A percentile compares a stretch with the other conserved stretches of the same genome.
Conservation (phyloP, 2,329 filamentous ascomycete species). For the Aspergillus quadrilineatus region DNA sequence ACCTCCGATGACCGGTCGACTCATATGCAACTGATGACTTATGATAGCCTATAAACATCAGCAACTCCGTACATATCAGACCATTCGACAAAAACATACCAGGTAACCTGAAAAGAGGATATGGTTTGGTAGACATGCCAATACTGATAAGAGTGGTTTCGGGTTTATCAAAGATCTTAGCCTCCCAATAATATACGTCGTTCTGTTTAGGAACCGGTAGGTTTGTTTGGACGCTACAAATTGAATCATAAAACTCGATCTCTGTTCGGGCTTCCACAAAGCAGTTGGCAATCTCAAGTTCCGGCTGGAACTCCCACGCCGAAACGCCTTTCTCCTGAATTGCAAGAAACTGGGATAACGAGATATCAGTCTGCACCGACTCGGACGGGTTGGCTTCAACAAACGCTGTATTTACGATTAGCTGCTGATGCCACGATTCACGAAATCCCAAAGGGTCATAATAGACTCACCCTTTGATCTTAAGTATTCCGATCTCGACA, state of each 20-base stretch:
- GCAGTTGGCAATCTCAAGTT: slow-evolving; percentile 96
- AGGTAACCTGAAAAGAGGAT: slow-evolving; percentile 88
- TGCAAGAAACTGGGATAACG: slow-evolving; percentile 91
- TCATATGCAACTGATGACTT: slow-evolving; percentile 90
- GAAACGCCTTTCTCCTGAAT: slow-evolving; percentile 99
- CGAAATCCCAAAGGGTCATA: background rate
- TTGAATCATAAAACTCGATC: slow-evolving; percentile 98
- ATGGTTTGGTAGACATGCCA: slow-evolving; percentile 94
- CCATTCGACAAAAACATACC: slow-evolving; percentile 57
- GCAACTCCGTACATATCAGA: background rate
- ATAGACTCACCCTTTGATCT: slow-evolving; percentile 77
- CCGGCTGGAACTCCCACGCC: slow-evolving; percentile 99
- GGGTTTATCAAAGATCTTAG: slow-evolving; percentile 97
- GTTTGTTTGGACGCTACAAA: slow-evolving; percentile 96
- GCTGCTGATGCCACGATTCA: background rate
- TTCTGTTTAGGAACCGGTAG: slow-evolving; percentile 97
- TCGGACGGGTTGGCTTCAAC: slow-evolving; percentile 92
- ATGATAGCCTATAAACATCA: slow-evolving; percentile 67
- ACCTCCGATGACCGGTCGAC: slow-evolving; percentile 80
- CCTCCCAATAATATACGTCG: slow-evolving; percentile 99
- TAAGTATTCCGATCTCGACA: slow-evolving; percentile 84
- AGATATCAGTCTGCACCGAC: slow-evolving; percentile 94
- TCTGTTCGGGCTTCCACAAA: slow-evolving; percentile 96
- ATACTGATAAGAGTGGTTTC: slow-evolving; percentile 84
- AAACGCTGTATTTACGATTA: slow-evolving; percentile 63